Conservation (phyloP, 2,329 filamentous ascomycete genomes). For the Monosporascus sp. region DNA sequence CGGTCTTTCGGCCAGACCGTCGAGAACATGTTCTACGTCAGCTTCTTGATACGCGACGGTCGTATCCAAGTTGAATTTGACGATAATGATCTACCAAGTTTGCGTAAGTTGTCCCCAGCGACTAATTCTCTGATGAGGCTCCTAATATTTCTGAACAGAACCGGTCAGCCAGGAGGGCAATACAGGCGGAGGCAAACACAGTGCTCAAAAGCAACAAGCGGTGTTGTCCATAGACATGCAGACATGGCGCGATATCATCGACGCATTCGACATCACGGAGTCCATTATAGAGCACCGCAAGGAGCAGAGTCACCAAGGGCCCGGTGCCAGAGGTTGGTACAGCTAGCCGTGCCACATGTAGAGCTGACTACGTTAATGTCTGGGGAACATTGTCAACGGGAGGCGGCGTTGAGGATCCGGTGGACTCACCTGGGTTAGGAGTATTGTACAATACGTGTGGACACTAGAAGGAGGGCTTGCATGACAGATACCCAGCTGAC, state of each 20-base stretch:
- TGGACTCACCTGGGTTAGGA: background rate
- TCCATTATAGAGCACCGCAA: slow-evolving; percentile 80
- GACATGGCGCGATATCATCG: slow-evolving; percentile 73
- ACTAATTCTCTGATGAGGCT: slow-evolving; percentile 4
- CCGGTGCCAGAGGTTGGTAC: slow-evolving; percentile 62
- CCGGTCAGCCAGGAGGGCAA: slow-evolving; percentile 41
- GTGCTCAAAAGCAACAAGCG: slow-evolving; percentile 70
- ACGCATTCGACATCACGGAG: slow-evolving; percentile 69
- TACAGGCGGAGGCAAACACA: slow-evolving; percentile 38
- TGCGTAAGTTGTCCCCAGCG: slow-evolving; percentile 54
- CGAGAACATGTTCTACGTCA: slow-evolving; percentile 95
- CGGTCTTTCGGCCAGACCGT: slow-evolving; percentile 88
- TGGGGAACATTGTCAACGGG: background rate
- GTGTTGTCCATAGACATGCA: slow-evolving; percentile 83
- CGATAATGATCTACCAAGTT: slow-evolving; percentile 65
- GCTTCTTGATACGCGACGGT: slow-evolving; percentile 87
- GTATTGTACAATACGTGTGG: background rate
- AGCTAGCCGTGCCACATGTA: slow-evolving; percentile 30
- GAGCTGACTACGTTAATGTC: background rate
- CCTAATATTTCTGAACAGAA: slow-evolving; percentile 26
- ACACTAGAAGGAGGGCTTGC: background rate
- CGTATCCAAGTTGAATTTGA: slow-evolving; percentile 70
- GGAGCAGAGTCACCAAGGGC: slow-evolving; percentile 47
- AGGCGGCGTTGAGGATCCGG: background rate
- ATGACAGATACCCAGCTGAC: background rate